Conservation (phyloP, 1,284 basidiomycete species). For the Ganoderma lingzhi region DNA sequence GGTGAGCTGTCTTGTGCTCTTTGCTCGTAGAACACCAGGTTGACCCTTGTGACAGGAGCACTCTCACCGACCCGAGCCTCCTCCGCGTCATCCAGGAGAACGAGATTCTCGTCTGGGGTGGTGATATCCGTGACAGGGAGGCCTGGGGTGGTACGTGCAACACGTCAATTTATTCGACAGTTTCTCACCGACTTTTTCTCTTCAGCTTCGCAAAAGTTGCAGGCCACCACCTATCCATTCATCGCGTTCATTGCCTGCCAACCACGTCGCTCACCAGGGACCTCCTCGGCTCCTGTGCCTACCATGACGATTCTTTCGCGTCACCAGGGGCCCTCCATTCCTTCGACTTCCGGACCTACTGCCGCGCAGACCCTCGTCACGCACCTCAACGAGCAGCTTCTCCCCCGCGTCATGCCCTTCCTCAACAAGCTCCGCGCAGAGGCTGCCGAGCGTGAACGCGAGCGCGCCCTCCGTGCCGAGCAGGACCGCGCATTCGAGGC, state of each 20-base stretch:
- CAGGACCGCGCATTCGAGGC: constrained; percentile 85
- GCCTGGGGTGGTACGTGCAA: constrained; percentile 80
- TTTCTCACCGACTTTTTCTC: constrained; percentile 7
- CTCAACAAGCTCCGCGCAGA: constrained; percentile 65
- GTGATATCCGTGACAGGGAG: constrained; percentile 82
- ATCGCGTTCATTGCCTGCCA: constrained; percentile 91
- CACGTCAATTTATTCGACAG: neutral
- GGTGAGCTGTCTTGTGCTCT: constrained; percentile 50
- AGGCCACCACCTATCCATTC: constrained; percentile 92
- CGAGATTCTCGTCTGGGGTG: constrained; percentile 85
- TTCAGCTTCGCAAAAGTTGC: constrained; percentile 84
- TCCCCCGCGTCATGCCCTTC: constrained; percentile 84
- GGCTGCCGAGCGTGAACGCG: constrained; percentile 66
- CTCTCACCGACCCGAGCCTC: constrained; percentile 78
- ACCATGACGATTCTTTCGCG: constrained; percentile 83
- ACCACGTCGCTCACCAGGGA: constrained; percentile 60
- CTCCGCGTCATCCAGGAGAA: constrained; percentile 73
- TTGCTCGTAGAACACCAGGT: neutral
- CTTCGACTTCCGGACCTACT: constrained; percentile 57
- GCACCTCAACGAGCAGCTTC: constrained; percentile 73
- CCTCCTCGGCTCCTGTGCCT: constrained; percentile 54
- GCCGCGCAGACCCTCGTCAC: constrained; percentile 68
- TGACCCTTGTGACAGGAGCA: constrained; percentile 55
- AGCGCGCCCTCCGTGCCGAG: constrained; percentile 74
- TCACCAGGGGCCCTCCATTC: constrained; percentile 74